Evolutionary conservation across 352 stramenopile species (phyloP), one percentile per base, ranked within the genome.

Genomic region (Thalassiosira sp.): DNA sequence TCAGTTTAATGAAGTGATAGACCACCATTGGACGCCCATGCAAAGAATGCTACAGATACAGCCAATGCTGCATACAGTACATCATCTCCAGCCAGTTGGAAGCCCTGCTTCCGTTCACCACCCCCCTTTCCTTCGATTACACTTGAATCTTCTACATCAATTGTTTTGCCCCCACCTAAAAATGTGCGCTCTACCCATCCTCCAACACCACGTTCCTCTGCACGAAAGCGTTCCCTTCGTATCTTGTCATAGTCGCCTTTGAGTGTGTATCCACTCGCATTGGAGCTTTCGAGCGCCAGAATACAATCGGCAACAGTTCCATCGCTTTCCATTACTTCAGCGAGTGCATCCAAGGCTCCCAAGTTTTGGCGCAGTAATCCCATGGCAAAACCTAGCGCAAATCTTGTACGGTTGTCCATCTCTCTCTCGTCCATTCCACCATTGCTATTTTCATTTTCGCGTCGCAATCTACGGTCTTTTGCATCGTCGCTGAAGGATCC

Each of bases 21-120:
- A 16, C 83, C 83, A 18, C 83, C 83, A 62, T 33, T 69, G 20
- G 56, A 81, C 22, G 84, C 83, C 76, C 76, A 92, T 18, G 81
- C 61, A 22, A 85, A 64, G 58, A 92, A 92, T 24, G 72, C 46
- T 2, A 79, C 49, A 42, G 86, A 65, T 3, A 88, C 67, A 31
- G 68, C 86, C 2, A 88, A 28, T 7, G 86, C 78, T 48, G 79
- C 72, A 73, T 90, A 90, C 13, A 92, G 56, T 42, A 84, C 81
- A 83, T 92, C 86, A 75, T 92, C 86, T 18, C 86, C 86, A 48
- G 79, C 81, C 8, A 90, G 60, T 54, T 65, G 18, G 68, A 89
- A 84, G 2, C 75, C 43, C 62, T 84, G 16, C 45, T 84, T 86
- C n/a, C 62, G 37, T 51, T 81, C 72, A 16, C 86, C 86, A 56